phyloP scores from a whole-genome alignment of 306 rosid species.

The Quercus dentata region DNA sequence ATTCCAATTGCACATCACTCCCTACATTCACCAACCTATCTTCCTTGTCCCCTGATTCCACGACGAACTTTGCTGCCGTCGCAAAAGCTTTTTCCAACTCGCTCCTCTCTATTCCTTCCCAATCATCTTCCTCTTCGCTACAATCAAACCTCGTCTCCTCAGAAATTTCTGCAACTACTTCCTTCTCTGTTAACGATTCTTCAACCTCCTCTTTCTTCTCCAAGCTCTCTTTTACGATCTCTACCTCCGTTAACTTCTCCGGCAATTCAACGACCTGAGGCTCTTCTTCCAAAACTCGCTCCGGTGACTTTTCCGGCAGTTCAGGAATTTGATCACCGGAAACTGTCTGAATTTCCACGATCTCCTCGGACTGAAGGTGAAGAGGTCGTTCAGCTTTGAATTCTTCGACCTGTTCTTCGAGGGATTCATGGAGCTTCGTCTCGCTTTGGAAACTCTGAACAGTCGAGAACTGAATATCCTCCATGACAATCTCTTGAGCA shows the following conservation, averaged over 20 bases:
- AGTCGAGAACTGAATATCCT: constrained; percentile 21
- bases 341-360: not conserved
- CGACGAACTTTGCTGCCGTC: constrained; percentile 50
- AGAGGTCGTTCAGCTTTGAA: constrained; percentile 6
- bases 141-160: constrained; percentile 18
- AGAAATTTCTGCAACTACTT: not conserved
- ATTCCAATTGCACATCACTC: constrained; percentile 41
- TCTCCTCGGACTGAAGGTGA: constrained; percentile 6
- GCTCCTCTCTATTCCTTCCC: constrained; percentile 86
- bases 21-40: constrained; percentile 19
- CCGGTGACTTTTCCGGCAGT: not conserved
- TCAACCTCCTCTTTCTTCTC: not conserved
- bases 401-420: constrained; percentile 19
- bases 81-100: constrained; percentile 58
- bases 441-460: constrained; percentile 26
- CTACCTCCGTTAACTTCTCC: constrained; percentile 1
- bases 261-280: constrained; percentile 1
- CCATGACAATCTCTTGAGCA: constrained; percentile 9
- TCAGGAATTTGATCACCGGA: not conserved
- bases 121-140: constrained; percentile 57
- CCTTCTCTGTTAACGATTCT: constrained; percentile 22
- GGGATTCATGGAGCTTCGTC: constrained; percentile 23
- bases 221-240: not conserved
- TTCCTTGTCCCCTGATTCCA: not conserved
- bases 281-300: not conserved